Evolutionary conservation across 352 stramenopile genomes (phyloP).

Genomic region (Pythium aquatile): DNA sequence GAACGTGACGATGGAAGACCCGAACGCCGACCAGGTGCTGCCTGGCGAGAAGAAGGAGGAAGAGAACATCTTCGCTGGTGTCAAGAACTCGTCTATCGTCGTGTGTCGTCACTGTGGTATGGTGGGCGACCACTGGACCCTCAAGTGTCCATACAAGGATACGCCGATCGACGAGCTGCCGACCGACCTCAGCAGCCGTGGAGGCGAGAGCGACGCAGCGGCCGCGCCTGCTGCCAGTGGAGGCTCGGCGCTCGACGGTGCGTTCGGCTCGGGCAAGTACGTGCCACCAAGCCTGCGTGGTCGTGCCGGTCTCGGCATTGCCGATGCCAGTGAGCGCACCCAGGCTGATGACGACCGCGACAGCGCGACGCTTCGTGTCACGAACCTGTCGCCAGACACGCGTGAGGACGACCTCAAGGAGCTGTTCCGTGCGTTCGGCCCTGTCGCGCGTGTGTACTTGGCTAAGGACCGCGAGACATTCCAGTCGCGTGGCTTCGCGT

Average conservation of each 20-base stretch:
- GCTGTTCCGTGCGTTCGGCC: slow-evolving; percentile 97
- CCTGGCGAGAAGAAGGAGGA: slow-evolving; percentile 88
- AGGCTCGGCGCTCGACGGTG: slow-evolving; percentile 58
- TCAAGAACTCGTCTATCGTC: slow-evolving; percentile 89
- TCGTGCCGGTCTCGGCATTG: slow-evolving; percentile 38
- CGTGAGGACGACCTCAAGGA: slow-evolving; percentile 98
- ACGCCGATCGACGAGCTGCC: slow-evolving; percentile 77
- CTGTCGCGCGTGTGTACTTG: slow-evolving; percentile 96
- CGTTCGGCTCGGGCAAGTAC: slow-evolving; percentile 86
- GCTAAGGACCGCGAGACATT: slow-evolving; percentile 98
- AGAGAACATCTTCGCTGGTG: slow-evolving; percentile 83
- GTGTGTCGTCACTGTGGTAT: slow-evolving; percentile 90
- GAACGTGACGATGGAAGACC: slow-evolving; percentile 79
- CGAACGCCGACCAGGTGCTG: slow-evolving; percentile 84
- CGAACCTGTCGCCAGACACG: slow-evolving; percentile 98
- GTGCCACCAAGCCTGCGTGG: slow-evolving; percentile 82
- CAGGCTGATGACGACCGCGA: slow-evolving; percentile 64
- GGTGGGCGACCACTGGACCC: slow-evolving; percentile 88
- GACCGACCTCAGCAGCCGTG: slow-evolving; percentile 57
- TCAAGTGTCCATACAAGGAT: slow-evolving; percentile 92
- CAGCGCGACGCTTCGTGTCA: slow-evolving; percentile 96
- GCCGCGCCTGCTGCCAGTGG: slow-evolving; percentile 32
- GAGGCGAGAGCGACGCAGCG: slow-evolving; percentile 29
- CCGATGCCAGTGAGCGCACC: slow-evolving; percentile 27
- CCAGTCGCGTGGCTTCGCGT: slow-evolving; percentile 97